Evolutionary conservation across 2,329 filamentous ascomycete genomes (phyloP).

Genomic region (Aspergillus neotritici): DNA sequence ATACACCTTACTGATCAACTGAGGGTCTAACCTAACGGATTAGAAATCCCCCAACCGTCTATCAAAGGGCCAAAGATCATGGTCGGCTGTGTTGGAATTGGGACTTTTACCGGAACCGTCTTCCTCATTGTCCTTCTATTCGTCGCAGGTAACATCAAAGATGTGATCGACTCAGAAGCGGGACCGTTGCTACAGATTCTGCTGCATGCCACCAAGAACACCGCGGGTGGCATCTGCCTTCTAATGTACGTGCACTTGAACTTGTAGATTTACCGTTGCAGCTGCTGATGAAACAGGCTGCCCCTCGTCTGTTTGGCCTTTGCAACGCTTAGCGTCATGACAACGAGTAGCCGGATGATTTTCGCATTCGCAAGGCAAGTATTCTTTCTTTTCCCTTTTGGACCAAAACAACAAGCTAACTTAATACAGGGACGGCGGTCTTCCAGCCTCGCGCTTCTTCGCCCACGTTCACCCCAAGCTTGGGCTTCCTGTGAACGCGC

Average conservation of each 20-base stretch:
- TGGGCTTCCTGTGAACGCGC: conserved; percentile 60
- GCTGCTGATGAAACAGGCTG: conserved; percentile 17
- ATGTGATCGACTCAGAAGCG: conserved; percentile 50
- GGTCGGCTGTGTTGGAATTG: conserved; percentile 58
- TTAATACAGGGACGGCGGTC: conserved; percentile 53
- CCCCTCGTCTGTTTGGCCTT: conserved; percentile 25
- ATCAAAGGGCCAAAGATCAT: conserved; percentile 60
- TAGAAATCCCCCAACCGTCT: conserved; percentile 38
- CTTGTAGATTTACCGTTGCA: too few relatives aligned
- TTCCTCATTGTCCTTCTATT: conserved; percentile 60
- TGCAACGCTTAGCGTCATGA: conserved; percentile 28
- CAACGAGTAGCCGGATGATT: conserved; percentile 29
- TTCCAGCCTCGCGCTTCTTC: conserved; percentile 57
- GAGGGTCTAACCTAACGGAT: background rate
- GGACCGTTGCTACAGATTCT: conserved; percentile 59
- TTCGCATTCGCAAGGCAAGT: conserved; percentile 25
- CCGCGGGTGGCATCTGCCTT: conserved; percentile 56
- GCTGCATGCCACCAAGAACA: conserved; percentile 56
- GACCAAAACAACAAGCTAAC: background rate
- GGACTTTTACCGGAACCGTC: conserved; percentile 56
- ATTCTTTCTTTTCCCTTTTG: background rate
- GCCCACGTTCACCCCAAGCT: conserved; percentile 56
- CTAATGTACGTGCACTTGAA: conserved; percentile 50
- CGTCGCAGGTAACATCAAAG: conserved; percentile 52
- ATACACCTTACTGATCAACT: background rate